Conservation (phyloP, 352 stramenopile genomes). For the Phytophthora megakarya region DNA sequence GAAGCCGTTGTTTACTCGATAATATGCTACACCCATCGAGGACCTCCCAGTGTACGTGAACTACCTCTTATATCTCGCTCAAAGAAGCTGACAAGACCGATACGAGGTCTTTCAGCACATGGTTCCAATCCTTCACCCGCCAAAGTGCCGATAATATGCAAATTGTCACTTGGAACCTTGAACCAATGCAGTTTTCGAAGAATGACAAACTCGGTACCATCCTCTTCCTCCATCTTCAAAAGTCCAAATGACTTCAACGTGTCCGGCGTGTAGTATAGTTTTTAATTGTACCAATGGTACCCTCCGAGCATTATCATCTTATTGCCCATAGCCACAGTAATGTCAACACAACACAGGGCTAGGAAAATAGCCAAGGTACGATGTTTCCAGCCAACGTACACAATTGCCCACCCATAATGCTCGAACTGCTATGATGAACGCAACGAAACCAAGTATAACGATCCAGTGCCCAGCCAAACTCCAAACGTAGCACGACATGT, state of each 20-base stretch:
- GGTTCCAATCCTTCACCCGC: neutral
- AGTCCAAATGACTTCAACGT: constrained; percentile 10
- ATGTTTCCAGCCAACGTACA: constrained; percentile 11
- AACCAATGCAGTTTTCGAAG: neutral
- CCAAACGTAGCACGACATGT: constrained; percentile 18
- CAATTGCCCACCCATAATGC: constrained; percentile 9
- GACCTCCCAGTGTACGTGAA: neutral
- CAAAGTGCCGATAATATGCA: neutral
- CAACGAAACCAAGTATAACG: constrained; percentile 14
- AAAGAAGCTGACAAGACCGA: neutral
- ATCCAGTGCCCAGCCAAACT: constrained; percentile 17
- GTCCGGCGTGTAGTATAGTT: neutral
- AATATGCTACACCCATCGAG: too few relatives aligned
- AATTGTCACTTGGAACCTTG: neutral
- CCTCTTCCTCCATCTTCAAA: constrained; percentile 5
- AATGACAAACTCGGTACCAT: neutral
- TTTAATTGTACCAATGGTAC: constrained; percentile 2
- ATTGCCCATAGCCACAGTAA: neutral
- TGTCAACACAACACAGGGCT: constrained; percentile 12
- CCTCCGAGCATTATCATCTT: neutral
- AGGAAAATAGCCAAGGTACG: constrained; percentile 9
- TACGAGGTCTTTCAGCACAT: neutral
- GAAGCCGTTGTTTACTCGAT: too few relatives aligned
- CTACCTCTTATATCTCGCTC: neutral
- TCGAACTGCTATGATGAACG: constrained; percentile 13